These are phyloP conservation scores for Tulasnella calospora DNA, from an alignment of 768 basidiomycete species.

Conservation along the genomic window DNA sequence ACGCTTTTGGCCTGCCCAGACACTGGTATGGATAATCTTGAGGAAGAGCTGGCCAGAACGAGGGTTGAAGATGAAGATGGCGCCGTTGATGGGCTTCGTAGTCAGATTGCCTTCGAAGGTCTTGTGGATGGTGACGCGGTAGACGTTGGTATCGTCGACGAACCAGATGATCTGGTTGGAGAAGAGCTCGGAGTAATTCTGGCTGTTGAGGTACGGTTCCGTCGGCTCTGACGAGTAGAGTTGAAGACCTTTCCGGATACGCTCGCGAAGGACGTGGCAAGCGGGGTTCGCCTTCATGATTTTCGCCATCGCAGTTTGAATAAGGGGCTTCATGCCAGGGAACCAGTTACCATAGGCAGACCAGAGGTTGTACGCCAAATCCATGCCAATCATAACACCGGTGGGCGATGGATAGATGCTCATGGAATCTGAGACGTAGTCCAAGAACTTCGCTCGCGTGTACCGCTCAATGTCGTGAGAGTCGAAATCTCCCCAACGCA, in stretches of 20 bases:
- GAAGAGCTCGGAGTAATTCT: constrained; percentile 94
- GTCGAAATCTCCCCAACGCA: constrained; percentile 98
- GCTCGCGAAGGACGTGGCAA: constrained; percentile 93
- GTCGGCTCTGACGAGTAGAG: constrained; percentile 99
- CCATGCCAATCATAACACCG: constrained; percentile 98
- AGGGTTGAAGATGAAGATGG: constrained; percentile 99
- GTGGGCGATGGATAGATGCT: constrained; percentile 99
- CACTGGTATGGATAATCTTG: constrained; percentile 99
- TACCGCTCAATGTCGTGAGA: constrained; percentile 99
- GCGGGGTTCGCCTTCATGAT: constrained; percentile 99
- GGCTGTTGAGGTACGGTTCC: constrained; percentile 97
- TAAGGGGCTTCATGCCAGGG: constrained; percentile 95
- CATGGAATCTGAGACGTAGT: constrained; percentile 96
- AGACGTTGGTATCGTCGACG: constrained; percentile 99
- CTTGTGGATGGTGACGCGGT: constrained; percentile 98
- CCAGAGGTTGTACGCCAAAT: constrained; percentile 96
- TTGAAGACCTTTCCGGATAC: constrained; percentile 97
- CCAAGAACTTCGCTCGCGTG: constrained; percentile 97
- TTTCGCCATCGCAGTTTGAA: constrained; percentile 99
- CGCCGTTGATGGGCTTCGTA: constrained; percentile 97
- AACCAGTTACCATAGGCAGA: constrained; percentile 99
- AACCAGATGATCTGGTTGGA: constrained; percentile 99
- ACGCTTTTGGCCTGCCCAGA: constrained; percentile 99
- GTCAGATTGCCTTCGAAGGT: constrained; percentile 99
- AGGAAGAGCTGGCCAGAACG: constrained; percentile 96